A percentile compares a stretch with the other conserved stretches of the same genome.
Evolutionary conservation across 305 asterid species (phyloP).

Genomic region (Solanum chacoense): DNA sequence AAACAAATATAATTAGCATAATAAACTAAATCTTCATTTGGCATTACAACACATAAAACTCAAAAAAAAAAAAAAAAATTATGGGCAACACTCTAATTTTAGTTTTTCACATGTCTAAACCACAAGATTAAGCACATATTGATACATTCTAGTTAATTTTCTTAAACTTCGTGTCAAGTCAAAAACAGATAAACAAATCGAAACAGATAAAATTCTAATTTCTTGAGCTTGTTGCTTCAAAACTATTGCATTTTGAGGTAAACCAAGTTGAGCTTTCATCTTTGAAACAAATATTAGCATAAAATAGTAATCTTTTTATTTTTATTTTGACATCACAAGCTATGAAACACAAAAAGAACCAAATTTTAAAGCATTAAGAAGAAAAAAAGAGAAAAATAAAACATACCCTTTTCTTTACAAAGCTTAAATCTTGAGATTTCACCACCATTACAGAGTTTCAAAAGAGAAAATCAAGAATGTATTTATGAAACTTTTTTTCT

Average conservation of each 20-base stretch:
- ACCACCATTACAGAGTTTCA: neutral
- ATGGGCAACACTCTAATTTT: neutral
- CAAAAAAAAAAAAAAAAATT: neutral
- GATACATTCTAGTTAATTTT: neutral
- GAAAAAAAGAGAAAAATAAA: neutral
- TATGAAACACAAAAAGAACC: neutral
- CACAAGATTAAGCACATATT: neutral
- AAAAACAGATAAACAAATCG: neutral
- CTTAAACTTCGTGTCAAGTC: neutral
- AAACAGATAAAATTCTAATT: neutral
- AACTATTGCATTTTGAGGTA: neutral
- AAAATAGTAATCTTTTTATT: neutral
- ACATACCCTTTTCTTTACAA: neutral
- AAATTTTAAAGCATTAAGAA: neutral
- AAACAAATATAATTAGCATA: neutral
- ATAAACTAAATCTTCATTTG: neutral
- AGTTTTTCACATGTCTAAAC: neutral
- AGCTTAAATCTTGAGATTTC: neutral
- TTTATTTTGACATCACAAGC: neutral
- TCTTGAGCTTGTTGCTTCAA: neutral
- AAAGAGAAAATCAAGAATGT: conserved; percentile 3
- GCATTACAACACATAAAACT: neutral
- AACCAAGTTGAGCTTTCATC: neutral
- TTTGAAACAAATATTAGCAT: neutral
- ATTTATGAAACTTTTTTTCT: neutral